A percentile compares a stretch with the other conserved stretches of the same genome.
phyloP scores from a whole-genome alignment of 768 basidiomycete species.

The Asterophora lycoperdoides region DNA sequence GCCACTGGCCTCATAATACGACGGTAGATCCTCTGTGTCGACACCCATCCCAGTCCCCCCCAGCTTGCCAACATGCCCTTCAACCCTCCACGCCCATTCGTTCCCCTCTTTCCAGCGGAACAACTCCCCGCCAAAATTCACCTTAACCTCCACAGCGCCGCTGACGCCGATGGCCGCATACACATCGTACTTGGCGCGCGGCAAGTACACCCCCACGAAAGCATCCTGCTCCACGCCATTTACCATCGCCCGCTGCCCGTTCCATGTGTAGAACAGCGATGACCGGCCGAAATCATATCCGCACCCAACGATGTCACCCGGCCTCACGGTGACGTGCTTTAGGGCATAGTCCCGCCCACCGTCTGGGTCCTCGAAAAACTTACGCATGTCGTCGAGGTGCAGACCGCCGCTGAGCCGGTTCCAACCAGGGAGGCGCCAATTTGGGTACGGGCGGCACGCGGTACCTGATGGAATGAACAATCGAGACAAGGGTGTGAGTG shows the following conservation, averaged over 20 bases:
- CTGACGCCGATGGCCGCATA: slow-evolving; percentile 63
- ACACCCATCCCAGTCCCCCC: slow-evolving; percentile 24
- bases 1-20: slow-evolving; percentile 22
- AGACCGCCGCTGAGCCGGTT: slow-evolving; percentile 60
- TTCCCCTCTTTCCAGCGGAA: slow-evolving; percentile 65
- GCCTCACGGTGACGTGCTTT: slow-evolving; percentile 25
- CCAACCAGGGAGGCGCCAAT: slow-evolving; percentile 68
- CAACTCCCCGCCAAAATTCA: slow-evolving; percentile 61
- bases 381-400: slow-evolving; percentile 68
- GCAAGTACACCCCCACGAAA: slow-evolving; percentile 56
- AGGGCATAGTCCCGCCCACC: slow-evolving; percentile 56
- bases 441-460: slow-evolving; percentile 60
- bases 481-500: neutral
- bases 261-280: slow-evolving; percentile 60
- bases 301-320: slow-evolving; percentile 57
- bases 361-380: slow-evolving; percentile 66
- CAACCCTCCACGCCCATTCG: slow-evolving; percentile 61
- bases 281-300: slow-evolving; percentile 56
- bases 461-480: slow-evolving; percentile 41
- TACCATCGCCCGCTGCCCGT: slow-evolving; percentile 43
- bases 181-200: slow-evolving; percentile 47
- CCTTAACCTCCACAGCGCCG: slow-evolving; percentile 48
- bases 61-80: slow-evolving; percentile 55
- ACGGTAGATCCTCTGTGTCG: slow-evolving; percentile 44
- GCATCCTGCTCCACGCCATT: slow-evolving; percentile 33